Percentiles rank a stretch among this genome's conserved stretches.
Evolutionary conservation across 192 early-diverging fungal genomes (phyloP).

Genomic region (Mortierella antarctica): DNA sequence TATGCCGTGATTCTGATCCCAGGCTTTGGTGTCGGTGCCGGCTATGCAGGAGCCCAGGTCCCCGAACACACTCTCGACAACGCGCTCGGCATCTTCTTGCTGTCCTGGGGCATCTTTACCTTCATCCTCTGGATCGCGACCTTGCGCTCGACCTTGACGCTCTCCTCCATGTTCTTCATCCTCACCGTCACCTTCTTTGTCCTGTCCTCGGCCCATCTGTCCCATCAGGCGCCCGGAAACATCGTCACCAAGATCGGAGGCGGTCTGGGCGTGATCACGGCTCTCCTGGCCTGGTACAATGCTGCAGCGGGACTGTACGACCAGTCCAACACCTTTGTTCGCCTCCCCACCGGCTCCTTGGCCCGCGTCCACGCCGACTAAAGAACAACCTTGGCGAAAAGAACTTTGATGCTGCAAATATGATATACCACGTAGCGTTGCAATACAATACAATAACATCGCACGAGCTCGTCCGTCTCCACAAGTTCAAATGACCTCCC

Average conservation of each 20-base stretch:
- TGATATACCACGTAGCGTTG: too few relatives aligned
- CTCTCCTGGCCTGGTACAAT: constrained; percentile 82
- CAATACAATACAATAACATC: too few relatives aligned
- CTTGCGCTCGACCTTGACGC: constrained; percentile 68
- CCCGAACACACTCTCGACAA: constrained; percentile 49
- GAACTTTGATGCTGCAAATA: not conserved
- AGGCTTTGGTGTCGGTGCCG: constrained; percentile 59
- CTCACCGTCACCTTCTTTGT: constrained; percentile 76
- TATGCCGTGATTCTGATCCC: constrained; percentile 70
- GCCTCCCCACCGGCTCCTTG: constrained; percentile 56
- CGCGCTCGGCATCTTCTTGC: constrained; percentile 70
- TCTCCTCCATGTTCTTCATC: constrained; percentile 75
- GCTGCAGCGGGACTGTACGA: constrained; percentile 71
- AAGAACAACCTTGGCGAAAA: not conserved
- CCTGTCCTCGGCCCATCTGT: constrained; percentile 72
- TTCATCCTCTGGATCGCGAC: constrained; percentile 75
- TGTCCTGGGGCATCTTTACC: constrained; percentile 78
- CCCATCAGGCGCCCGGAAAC: constrained; percentile 53
- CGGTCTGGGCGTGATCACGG: constrained; percentile 77
- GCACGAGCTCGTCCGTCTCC: too few relatives aligned
- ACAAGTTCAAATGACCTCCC: too few relatives aligned
- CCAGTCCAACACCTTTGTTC: constrained; percentile 63
- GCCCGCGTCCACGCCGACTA: constrained; percentile 26
- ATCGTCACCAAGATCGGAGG: constrained; percentile 70
- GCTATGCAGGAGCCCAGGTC: constrained; percentile 33